Conservation (phyloP, 257 asterid species). For the Jaltomata sinuosa region DNA sequence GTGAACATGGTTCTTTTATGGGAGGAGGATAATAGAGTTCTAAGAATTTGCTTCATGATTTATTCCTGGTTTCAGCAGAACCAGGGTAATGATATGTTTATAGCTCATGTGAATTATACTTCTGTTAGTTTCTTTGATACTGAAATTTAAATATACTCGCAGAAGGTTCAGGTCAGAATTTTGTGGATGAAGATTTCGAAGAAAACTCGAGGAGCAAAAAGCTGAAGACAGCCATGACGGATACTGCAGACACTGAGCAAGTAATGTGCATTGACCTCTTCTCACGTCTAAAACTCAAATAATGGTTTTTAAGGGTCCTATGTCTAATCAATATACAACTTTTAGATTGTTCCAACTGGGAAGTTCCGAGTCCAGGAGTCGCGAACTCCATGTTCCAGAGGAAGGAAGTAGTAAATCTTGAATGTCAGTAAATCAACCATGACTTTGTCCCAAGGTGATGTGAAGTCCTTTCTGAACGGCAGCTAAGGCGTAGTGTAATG, state of each 20-base stretch:
- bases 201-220: conserved; percentile 1
- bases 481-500: not conserved
- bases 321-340: not conserved
- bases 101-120: not conserved
- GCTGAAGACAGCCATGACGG: not conserved
- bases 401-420: not conserved
- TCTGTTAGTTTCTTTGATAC: not conserved
- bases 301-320: not conserved
- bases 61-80: not conserved
- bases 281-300: not conserved
- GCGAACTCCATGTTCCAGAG: not conserved
- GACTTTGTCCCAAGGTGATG: not conserved
- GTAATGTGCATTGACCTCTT: not conserved
- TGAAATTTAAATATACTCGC: not conserved
- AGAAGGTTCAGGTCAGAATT: conserved; percentile 6
- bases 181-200: conserved; percentile 11
- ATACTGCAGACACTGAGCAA: not conserved
- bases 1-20: no score
- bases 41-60: not conserved
- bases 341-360: not conserved
- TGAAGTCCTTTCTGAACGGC: not conserved
- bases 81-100: not conserved
- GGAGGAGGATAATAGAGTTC: no score
- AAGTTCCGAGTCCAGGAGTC: not conserved
- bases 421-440: not conserved